These are phyloP conservation scores for Pseudognaphalium luteoalbum DNA, from an alignment of 129 eudicot genomes.

Conservation along the genomic window DNA sequence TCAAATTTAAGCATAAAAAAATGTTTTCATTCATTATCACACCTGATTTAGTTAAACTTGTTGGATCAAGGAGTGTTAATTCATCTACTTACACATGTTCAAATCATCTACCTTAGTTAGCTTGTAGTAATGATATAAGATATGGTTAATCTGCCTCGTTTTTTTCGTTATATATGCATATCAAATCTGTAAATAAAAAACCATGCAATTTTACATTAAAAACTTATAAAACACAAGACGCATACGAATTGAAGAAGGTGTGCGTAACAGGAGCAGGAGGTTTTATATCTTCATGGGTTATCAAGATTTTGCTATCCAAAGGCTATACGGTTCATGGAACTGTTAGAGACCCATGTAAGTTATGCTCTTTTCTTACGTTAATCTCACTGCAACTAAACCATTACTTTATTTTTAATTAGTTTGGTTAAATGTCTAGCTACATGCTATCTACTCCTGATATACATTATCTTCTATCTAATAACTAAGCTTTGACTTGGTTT, in stretches of 20 bases:
- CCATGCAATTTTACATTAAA: too few species aligned
- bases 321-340: slow-evolving; percentile 48
- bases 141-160: too few species aligned
- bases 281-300: slow-evolving; percentile 44
- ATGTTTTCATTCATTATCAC: neutral
- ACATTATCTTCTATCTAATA: too few species aligned
- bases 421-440: too few species aligned
- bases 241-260: slow-evolving; percentile 29
- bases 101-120: neutral
- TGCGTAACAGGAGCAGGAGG: slow-evolving; percentile 53
- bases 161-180: too few species aligned
- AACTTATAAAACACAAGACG: neutral
- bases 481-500: too few species aligned
- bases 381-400: too few species aligned
- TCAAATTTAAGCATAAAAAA: neutral
- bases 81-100: neutral
- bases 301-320: slow-evolving; percentile 41
- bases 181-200: too few species aligned
- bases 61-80: neutral
- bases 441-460: too few species aligned
- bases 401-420: too few species aligned
- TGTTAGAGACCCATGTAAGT: slow-evolving; percentile 43
- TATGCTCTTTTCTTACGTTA: neutral
- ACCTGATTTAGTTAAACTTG: neutral
- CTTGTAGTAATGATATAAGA: too few species aligned